Conservation (phyloP, 352 stramenopile species). For the Globisporangium nodosum region DNA sequence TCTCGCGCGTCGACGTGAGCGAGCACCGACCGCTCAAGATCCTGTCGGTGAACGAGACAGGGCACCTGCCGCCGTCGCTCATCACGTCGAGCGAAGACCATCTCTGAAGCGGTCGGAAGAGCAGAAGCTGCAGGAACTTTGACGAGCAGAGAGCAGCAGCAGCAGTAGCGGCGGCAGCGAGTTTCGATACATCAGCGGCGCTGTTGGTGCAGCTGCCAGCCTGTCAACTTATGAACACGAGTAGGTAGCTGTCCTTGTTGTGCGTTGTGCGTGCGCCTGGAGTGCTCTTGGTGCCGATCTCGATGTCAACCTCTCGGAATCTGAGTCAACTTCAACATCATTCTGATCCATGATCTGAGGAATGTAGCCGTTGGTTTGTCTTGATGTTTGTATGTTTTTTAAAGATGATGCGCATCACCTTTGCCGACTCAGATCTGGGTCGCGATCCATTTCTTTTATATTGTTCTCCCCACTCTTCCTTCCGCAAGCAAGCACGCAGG, state of each 20-base stretch:
- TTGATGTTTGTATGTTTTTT: too few species aligned
- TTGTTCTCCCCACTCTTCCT: too few species aligned
- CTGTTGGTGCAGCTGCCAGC: not conserved
- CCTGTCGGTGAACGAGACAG: slow-evolving; percentile 73
- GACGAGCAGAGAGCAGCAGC: slow-evolving; percentile 2
- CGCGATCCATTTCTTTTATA: too few species aligned
- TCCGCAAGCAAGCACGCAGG: not conserved
- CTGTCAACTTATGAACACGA: slow-evolving; percentile 1
- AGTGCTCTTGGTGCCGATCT: too few species aligned
- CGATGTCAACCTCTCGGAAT: too few species aligned
- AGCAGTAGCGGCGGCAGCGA: not conserved
- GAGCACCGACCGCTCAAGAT: slow-evolving; percentile 66
- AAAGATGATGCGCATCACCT: too few species aligned
- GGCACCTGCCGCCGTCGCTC: slow-evolving; percentile 67
- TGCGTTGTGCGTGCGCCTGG: not conserved
- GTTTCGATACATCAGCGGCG: too few species aligned
- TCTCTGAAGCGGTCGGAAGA: slow-evolving; percentile 27
- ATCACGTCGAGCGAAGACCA: slow-evolving; percentile 84
- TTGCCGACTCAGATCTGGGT: too few species aligned
- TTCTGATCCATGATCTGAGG: too few species aligned
- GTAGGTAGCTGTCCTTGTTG: not conserved
- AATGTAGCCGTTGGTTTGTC: too few species aligned
- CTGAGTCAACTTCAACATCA: too few species aligned
- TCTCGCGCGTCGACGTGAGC: slow-evolving; percentile 74
- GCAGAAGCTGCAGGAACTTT: not conserved